These are phyloP conservation scores for Misopates orontium DNA, from an alignment of 257 asterid genomes.

Conservation along the genomic window DNA sequence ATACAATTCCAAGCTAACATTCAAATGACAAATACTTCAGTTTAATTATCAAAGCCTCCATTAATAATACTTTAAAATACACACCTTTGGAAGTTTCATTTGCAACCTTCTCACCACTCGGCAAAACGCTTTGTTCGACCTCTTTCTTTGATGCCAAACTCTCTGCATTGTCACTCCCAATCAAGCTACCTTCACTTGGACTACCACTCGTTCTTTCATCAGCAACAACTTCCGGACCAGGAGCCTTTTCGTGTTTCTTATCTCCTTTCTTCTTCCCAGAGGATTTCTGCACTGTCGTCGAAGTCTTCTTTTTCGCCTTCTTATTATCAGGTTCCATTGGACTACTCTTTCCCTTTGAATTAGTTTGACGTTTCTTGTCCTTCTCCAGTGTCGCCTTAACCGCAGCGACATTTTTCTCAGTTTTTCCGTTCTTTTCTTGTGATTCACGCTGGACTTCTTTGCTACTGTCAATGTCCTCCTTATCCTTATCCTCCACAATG, in stretches of 20 bases:
- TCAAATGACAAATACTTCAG: not conserved
- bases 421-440: slow-evolving; percentile 3
- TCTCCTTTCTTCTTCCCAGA: slow-evolving; percentile 2
- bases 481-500: not conserved
- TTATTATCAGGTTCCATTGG: slow-evolving; percentile 17
- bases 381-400: slow-evolving; percentile 1
- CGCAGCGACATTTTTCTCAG: slow-evolving; percentile 1
- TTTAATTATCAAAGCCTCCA: not conserved
- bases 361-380: slow-evolving; percentile 16
- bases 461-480: not conserved
- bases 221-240: slow-evolving; percentile 12
- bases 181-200: not conserved
- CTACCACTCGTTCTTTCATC: slow-evolving; percentile 2
- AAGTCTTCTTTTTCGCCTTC: slow-evolving; percentile 15
- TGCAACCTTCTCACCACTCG: slow-evolving; percentile 10
- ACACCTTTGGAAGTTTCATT: not conserved
- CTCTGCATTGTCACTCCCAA: slow-evolving; percentile 6
- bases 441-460: not conserved
- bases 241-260: slow-evolving; percentile 6
- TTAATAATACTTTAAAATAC: slow-evolving; percentile 2
- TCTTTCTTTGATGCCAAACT: not conserved
- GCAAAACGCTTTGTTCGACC: not conserved
- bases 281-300: slow-evolving; percentile 9
- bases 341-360: slow-evolving; percentile 21
- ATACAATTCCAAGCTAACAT: not conserved